Percentiles rank a stretch among this genome's conserved stretches.
These are phyloP conservation scores for Salvia rosmarinus DNA, from an alignment of 257 asterid species.

Conservation along the genomic window DNA sequence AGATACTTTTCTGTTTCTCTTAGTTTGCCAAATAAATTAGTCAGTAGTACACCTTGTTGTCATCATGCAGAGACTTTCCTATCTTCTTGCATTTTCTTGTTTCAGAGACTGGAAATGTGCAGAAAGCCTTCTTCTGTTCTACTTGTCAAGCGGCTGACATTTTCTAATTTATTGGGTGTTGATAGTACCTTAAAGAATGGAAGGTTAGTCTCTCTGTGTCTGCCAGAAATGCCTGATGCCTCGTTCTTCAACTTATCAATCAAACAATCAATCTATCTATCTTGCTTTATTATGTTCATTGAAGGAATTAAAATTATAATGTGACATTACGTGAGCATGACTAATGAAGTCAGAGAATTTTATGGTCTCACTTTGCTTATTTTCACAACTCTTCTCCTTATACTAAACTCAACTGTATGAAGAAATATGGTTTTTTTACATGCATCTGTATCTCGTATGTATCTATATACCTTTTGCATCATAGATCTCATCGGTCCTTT, in stretches of 20 bases:
- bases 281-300: neutral
- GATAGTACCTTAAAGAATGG: conserved; percentile 78
- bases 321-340: neutral
- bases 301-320: neutral
- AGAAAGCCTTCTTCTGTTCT: conserved; percentile 87
- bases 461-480: neutral
- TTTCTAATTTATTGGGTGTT: conserved; percentile 75
- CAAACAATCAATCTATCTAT: too few species aligned
- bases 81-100: conserved; percentile 36
- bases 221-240: conserved; percentile 2
- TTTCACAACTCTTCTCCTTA: neutral
- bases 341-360: neutral
- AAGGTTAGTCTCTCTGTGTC: conserved; percentile 48
- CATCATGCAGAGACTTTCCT: conserved; percentile 9
- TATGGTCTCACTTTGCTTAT: neutral
- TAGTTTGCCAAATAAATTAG: conserved; percentile 15
- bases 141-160: conserved; percentile 64
- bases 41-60: neutral
- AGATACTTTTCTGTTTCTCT: conserved; percentile 26
- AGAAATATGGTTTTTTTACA: conserved; percentile 10
- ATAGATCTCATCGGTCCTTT: neutral
- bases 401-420: conserved; percentile 20
- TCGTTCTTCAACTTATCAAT: neutral
- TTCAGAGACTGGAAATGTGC: conserved; percentile 77
- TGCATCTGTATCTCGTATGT: neutral